These are phyloP conservation scores for Erodium maritimum DNA, from an alignment of 345 rosid genomes.

Conservation along the genomic window DNA sequence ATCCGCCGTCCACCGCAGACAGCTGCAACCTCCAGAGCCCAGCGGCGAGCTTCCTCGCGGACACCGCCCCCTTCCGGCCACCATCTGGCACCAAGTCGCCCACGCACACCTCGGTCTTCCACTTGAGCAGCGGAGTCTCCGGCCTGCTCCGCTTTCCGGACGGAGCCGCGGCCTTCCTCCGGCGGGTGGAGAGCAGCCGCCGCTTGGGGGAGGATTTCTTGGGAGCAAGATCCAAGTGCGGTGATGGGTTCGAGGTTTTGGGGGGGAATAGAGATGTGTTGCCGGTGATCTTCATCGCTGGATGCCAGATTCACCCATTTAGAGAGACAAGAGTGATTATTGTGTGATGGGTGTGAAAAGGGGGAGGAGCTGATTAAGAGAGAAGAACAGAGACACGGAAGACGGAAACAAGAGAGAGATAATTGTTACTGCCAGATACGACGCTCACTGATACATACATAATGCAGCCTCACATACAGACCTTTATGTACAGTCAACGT, in stretches of 20 bases:
- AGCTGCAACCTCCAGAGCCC: constrained; percentile 81
- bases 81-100: constrained; percentile 20
- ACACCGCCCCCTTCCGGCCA: constrained; percentile 32
- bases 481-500: no score
- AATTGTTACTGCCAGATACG: no score
- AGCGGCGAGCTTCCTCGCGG: constrained; percentile 86
- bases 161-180: constrained; percentile 34
- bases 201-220: constrained; percentile 10
- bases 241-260: constrained; percentile 15
- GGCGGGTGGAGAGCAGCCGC: constrained; percentile 27
- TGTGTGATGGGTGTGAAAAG: neutral
- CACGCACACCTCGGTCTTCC: constrained; percentile 47
- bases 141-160: constrained; percentile 53
- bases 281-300: constrained; percentile 62
- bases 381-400: neutral
- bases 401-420: no score
- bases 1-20: constrained; percentile 28
- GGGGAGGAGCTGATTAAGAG: neutral
- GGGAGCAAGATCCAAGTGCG: constrained; percentile 43
- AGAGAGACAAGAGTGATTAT: neutral
- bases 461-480: no score
- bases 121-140: constrained; percentile 70
- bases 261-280: constrained; percentile 20
- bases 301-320: constrained; percentile 12
- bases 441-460: no score